A percentile compares a stretch with the other conserved stretches of the same genome.
phyloP scores from a whole-genome alignment of 139 green algal species.

The Chlorella ohadii region DNA sequence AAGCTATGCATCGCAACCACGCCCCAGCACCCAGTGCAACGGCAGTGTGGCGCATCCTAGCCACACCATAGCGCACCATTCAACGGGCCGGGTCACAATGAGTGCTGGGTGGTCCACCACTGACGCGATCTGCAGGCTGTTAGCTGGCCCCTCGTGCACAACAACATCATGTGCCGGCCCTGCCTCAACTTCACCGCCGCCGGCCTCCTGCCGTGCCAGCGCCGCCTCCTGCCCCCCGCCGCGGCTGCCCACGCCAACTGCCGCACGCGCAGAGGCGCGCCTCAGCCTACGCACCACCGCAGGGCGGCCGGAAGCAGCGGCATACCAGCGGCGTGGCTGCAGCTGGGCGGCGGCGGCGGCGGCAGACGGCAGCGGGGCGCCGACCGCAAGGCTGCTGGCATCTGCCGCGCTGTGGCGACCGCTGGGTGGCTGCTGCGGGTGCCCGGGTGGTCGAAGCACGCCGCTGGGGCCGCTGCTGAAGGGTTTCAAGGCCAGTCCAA shows the following conservation, averaged over 20 bases:
- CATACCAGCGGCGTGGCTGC: not conserved
- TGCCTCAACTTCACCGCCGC: conserved; percentile 15
- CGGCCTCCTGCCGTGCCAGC: not conserved
- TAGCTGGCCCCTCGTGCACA: not conserved
- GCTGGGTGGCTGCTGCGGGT: not conserved
- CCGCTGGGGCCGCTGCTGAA: not conserved
- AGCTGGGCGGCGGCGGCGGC: not conserved
- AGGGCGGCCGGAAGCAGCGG: not conserved
- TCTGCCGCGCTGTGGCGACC: not conserved
- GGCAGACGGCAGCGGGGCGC: no score
- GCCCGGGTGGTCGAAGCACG: not conserved
- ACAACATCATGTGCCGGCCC: not conserved
- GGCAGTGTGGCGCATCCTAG: not conserved
- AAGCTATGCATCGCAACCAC: no score
- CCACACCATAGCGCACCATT: conserved; percentile 65
- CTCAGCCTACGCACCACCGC: not conserved
- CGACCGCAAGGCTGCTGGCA: not conserved
- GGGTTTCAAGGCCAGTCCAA: not conserved
- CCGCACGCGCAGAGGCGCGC: not conserved
- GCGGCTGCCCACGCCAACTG: not conserved
- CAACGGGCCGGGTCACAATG: conserved; percentile 74
- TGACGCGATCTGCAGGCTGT: conserved; percentile 15
- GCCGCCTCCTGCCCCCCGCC: not conserved
- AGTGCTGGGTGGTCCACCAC: conserved; percentile 72
- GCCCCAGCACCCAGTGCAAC: not conserved